phyloP scores from a whole-genome alignment of 179 eudicot genomes.

The Carnegiea gigantea region DNA sequence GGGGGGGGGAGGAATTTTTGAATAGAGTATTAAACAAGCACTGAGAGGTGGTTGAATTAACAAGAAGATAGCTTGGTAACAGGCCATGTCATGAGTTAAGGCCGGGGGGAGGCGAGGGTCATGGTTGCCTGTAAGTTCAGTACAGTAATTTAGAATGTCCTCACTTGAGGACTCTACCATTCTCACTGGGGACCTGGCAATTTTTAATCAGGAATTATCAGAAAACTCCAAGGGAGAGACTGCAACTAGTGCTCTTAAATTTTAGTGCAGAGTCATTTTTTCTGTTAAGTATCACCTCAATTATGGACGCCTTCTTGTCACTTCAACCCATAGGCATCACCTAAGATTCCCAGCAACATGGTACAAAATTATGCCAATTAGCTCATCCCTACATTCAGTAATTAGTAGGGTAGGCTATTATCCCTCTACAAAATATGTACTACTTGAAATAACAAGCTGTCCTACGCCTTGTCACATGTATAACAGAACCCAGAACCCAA shows the following conservation, averaged over 20 bases:
- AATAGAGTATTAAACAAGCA: not conserved
- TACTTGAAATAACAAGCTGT: not conserved
- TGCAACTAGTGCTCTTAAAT: not conserved
- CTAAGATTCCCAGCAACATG: not conserved
- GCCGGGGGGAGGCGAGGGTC: too few species aligned
- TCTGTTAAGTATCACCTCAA: not conserved
- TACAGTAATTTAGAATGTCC: too few species aligned
- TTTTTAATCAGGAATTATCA: not conserved
- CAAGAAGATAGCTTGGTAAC: not conserved
- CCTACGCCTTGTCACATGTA: not conserved
- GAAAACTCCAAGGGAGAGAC: not conserved
- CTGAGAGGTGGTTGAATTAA: too few species aligned
- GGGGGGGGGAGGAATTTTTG: too few species aligned
- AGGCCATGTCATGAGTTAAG: not conserved
- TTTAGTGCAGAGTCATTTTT: not conserved
- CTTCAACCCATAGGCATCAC: not conserved
- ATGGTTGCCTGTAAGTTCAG: not conserved
- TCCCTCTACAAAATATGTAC: constrained; percentile 6
- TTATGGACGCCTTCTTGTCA: not conserved
- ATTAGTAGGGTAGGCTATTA: not conserved
- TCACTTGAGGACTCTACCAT: not conserved
- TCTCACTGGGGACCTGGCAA: not conserved
- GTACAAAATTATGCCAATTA: constrained; percentile 2
- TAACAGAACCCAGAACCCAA: not conserved
- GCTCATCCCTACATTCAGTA: not conserved